These are phyloP conservation scores for Penicillium paxilli DNA, from an alignment of 495 filamentous ascomycete genomes.

Conservation along the genomic window DNA sequence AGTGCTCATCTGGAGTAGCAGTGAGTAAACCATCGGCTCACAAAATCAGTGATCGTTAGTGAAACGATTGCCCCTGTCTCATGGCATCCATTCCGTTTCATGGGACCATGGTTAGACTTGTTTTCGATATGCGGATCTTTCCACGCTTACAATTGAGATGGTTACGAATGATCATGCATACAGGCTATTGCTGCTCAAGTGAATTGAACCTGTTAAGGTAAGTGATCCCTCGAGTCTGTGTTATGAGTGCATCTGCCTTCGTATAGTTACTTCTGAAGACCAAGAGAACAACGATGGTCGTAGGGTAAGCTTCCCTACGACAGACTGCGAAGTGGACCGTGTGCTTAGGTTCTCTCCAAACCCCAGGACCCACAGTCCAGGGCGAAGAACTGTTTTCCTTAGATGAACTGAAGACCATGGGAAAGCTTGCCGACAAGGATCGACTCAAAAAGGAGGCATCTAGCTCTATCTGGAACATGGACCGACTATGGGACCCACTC, in stretches of 20 bases:
- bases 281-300: not conserved
- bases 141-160: not conserved
- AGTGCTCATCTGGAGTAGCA: not conserved
- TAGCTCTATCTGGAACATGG: conserved; percentile 3
- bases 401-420: not conserved
- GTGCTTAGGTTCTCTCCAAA: not conserved
- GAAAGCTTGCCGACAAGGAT: not conserved
- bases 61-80: conserved; percentile 15
- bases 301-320: not conserved
- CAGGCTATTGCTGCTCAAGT: not conserved
- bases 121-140: conserved; percentile 3
- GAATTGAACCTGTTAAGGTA: not conserved
- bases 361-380: not conserved
- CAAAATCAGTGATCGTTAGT: not conserved
- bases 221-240: not conserved
- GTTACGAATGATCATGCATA: not conserved
- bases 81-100: conserved; percentile 10
- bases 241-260: no score
- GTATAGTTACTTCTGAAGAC: not conserved
- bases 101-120: not conserved
- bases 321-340: not conserved
- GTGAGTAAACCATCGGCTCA: not conserved
- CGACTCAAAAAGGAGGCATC: conserved; percentile 11
- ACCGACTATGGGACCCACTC: not conserved
- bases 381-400: not conserved